Evolutionary conservation across 371 early-diverging fungal genomes (phyloP), one percentile per base, ranked within the genome.

Genomic region (Syncephalastrum contaminatum): DNA sequence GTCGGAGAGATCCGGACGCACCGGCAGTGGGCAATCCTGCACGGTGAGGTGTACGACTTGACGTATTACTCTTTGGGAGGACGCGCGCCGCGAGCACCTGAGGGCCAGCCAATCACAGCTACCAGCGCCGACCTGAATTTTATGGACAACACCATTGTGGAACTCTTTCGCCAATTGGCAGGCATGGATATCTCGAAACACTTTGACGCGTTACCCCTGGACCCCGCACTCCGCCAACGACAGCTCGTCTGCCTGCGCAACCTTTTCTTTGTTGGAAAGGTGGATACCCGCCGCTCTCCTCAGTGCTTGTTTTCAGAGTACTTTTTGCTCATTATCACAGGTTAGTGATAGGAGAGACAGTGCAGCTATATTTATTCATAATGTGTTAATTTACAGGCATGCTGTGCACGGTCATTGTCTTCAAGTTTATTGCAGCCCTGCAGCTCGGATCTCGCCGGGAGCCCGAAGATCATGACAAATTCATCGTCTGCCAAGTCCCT

Each of bases 401-500:
- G 47, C 70, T 97, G 55, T 87, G 89, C 30, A 80, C 86, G 45
- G 91, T 97, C 25, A 91, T 97, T 50, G 72, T 90, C 44, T 84
- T 96, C 76, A 96, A 96, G 75, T 94, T 93, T 52, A 69, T 96
- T 53, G 90, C 96, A 7, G 97, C 97, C 2, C 65, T 97, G 59
- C 96, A 93, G 66, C 77, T 96, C 42, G 88, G 92, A 2, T 63
- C 83, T 12, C 71, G 73, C 48, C 80, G 89, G 16, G 85, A 87
- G 36, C 98, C 98, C 16, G 93, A 95, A 59, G 84, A 91, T 49
- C 88, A 91, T 58, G 91, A 93, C 74, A 89, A 92, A 99, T 99
- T 98, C 70, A 92, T 93, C 43, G 88, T 98, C 48, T 85, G 84
- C 50, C 85, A 87, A 51, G 80, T 87, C 8, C 97, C 99, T 5